Evolutionary conservation across 2,329 filamentous ascomycete species (phyloP), one percentile per base, ranked within the genome.

Genomic region (Cladophialophora bantiana): DNA sequence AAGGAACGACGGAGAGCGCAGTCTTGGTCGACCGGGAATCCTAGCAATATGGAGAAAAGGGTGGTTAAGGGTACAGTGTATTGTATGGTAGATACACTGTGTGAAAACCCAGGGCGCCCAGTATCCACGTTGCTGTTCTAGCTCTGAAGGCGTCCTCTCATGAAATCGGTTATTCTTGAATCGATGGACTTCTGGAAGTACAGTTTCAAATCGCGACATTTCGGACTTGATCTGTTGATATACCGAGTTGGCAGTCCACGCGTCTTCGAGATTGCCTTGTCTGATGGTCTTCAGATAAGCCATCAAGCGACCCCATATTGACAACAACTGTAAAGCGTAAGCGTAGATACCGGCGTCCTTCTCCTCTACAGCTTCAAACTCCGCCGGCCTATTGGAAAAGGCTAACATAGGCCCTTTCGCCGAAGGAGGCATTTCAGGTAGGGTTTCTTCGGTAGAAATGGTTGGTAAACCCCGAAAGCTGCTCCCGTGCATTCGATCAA

Each of bases 1-100:
- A 6, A 71, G 59, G 42, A 71, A 71, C 5, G 70, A 71, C 4
- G 70, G 68, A n/a, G 70, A 69, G 35, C 63, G 68, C 4, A 65
- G 66, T 34, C 55, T 59, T 60, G 64, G 64, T 31, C 61, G 59
- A 12, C 68, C 64, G 12, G 59, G 68, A 7, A 66, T 67, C n/a
- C 65, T 56, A 31, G 65, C 65, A 34, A 71, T 52, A 31, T 71
- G 70, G 5, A 71, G 65, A 48, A 71, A 70, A 26, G 68, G 70
- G 45, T 71, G 70, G 38, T 71, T 68, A 5, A 71, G 45, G 15
- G 66, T 68, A 20, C 67, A 69, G 20, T 71, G 68, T 34, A 70
- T 67, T 26, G 63, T 55, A 53, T 71, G 70, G 50, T 71, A 71
- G 48, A 71, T 36, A 20, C 65, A 62, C 26, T 71, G 70, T 26